Percentiles rank a stretch among this genome's conserved stretches.
These are phyloP conservation scores for Boeremia lycopersici DNA, from an alignment of 2,329 filamentous ascomycete genomes.

Conservation along the genomic window DNA sequence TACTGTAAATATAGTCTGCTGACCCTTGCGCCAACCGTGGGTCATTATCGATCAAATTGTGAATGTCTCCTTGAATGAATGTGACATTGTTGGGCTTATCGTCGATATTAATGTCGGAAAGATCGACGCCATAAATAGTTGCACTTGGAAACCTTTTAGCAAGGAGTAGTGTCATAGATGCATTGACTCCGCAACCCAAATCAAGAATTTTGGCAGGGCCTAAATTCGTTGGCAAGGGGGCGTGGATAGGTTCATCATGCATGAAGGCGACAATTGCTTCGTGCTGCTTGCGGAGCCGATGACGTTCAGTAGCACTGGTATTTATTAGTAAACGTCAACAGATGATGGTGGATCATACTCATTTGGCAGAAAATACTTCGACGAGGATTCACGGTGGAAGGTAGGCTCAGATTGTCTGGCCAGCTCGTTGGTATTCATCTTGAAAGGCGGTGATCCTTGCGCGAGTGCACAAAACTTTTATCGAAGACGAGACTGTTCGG, in stretches of 20 bases:
- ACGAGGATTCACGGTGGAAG: neutral
- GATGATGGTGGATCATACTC: neutral
- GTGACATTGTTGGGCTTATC: neutral
- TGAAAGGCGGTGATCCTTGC: neutral
- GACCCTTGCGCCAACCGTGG: neutral
- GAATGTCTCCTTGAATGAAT: neutral
- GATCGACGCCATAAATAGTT: neutral
- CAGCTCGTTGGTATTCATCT: neutral
- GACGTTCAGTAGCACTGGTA: neutral
- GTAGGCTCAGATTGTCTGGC: neutral
- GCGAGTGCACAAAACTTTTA: neutral
- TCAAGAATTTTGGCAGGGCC: neutral
- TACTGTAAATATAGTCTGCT: neutral
- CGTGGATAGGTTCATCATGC: neutral
- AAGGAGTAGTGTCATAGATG: neutral
- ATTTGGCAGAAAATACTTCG: neutral
- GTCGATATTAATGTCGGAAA: neutral
- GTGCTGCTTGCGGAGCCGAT: neutral
- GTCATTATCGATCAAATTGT: neutral
- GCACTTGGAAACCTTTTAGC: neutral
- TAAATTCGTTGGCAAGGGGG: neutral
- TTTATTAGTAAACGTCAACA: neutral
- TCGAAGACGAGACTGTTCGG: too few relatives aligned
- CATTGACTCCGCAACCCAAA: neutral
- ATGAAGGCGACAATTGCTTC: neutral